Base-by-base conservation (phyloP, 257 asterid genomes). In the Solanum stenotomum region DNA sequence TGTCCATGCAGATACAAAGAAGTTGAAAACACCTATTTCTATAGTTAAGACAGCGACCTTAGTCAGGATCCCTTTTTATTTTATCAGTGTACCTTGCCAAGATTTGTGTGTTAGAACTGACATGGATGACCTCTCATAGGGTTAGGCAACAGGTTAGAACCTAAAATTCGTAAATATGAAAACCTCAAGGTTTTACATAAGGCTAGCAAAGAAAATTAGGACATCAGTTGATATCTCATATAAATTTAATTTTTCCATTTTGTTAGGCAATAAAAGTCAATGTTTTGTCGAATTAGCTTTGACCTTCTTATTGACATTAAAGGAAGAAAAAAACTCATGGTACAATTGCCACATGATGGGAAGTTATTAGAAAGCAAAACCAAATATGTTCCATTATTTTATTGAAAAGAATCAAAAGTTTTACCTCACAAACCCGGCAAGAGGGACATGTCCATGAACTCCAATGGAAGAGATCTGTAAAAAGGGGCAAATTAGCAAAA, bases 401-500 rank as follows among this genome's bases (percentile, higher is more conserved):
- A 86, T 78, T 86, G 87, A 83, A 85, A 83, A 72, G 82, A 84
- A 89, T 65, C 70, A 77, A 56, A 86, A 65, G 8, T 70, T 71
- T 90, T 93, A 97, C 99, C 99, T 97, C 99, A 87, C 99, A 97
- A 77, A 81, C 87, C 76, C 98, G 94, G 91, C 99, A 97, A 79
- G 98, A 96, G 87, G 99, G 98, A 90, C 99, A 97, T 29, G 93
- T 89, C 99, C 99, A 97, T 67, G 98, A 95, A 92, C 98, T 96
- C 99, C 98, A 97, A 90, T 97, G 99, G 90, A 97, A 96, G 89
- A 97, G 96, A 94, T 96, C 99, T 97, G 94, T 22, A 89, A 67
- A 72, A 40, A 89, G 88, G 81, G 75, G 87, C 91, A 86, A 23
- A 33, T 90, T 56, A 91, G 34, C 72, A 84, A 22, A 75, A 27